These are phyloP conservation scores for Aureobasidium sp. DNA, from an alignment of 2,329 filamentous ascomycete genomes.

Conservation along the genomic window DNA sequence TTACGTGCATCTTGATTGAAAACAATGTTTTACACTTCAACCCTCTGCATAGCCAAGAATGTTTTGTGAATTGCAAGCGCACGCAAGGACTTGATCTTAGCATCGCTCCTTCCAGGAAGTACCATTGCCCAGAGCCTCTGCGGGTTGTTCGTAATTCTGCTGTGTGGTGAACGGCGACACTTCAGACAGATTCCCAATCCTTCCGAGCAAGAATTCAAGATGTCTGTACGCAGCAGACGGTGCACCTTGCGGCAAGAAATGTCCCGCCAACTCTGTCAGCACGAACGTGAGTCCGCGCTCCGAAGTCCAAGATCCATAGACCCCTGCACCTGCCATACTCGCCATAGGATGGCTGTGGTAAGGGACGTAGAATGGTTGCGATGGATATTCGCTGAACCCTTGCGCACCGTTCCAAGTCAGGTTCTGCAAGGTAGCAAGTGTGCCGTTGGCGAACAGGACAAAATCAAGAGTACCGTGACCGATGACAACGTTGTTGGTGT, in stretches of 20 bases:
- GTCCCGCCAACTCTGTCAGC: slow-evolving; percentile 23
- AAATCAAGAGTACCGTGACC: slow-evolving; percentile 25
- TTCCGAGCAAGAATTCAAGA: slow-evolving; percentile 4
- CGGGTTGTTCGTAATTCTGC: slow-evolving; percentile 21
- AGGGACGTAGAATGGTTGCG: slow-evolving; percentile 22
- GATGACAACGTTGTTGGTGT: slow-evolving; percentile 29
- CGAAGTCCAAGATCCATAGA: slow-evolving; percentile 20
- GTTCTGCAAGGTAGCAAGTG: slow-evolving; percentile 26
- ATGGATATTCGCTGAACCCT: slow-evolving; percentile 23
- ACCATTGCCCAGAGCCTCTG: not conserved
- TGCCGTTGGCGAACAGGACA: slow-evolving; percentile 25
- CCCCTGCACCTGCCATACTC: slow-evolving; percentile 21
- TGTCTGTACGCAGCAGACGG: slow-evolving; percentile 7
- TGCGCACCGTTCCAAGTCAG: slow-evolving; percentile 28
- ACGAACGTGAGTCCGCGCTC: slow-evolving; percentile 26
- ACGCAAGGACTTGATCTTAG: not conserved
- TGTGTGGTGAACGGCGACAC: slow-evolving; percentile 30
- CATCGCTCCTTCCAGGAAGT: not conserved
- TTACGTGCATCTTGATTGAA: no score
- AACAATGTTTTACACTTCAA: no score
- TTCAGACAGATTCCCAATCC: slow-evolving; percentile 37
- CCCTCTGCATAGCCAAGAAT: not conserved
- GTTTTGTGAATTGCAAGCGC: not conserved
- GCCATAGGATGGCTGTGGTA: slow-evolving; percentile 15
- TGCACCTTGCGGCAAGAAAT: slow-evolving; percentile 17